These are phyloP conservation scores for Cyberlindnera euphorbiae DNA, from an alignment of 805 yeast species.

Conservation along the genomic window DNA sequence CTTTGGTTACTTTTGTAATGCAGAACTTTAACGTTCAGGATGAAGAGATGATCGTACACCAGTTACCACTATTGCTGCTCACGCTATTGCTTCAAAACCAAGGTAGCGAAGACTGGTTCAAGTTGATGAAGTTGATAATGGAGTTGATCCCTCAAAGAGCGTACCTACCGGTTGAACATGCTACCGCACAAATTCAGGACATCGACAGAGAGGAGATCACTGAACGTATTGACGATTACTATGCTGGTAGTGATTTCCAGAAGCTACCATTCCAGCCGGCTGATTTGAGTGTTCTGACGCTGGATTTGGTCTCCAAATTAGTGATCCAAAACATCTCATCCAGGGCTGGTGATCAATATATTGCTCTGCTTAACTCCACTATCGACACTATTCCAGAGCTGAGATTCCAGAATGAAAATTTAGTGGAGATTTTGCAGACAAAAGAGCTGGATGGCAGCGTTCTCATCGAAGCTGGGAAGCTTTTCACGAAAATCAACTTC, in stretches of 20 bases:
- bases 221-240: constrained; percentile 31
- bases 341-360: constrained; percentile 24
- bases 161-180: constrained; percentile 47
- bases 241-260: constrained; percentile 26
- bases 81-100: constrained; percentile 33
- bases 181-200: constrained; percentile 21
- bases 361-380: constrained; percentile 32
- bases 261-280: constrained; percentile 38
- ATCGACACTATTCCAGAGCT: constrained; percentile 44
- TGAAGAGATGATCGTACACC: constrained; percentile 77
- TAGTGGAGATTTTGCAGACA: constrained; percentile 26
- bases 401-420: constrained; percentile 31
- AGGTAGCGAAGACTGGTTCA: constrained; percentile 30
- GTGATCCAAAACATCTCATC: constrained; percentile 22
- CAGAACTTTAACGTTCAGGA: constrained; percentile 70
- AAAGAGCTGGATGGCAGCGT: constrained; percentile 11
- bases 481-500: constrained; percentile 28
- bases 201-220: constrained; percentile 20
- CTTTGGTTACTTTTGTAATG: constrained; percentile 53
- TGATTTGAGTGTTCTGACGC: constrained; percentile 38
- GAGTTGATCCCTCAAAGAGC: constrained; percentile 60
- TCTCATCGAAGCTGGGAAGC: constrained; percentile 27
- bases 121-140: constrained; percentile 40
- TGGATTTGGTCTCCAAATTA: constrained; percentile 29
- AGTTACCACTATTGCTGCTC: constrained; percentile 67